Conservation (phyloP, 1,284 basidiomycete genomes). For the Melampsora americana region DNA sequence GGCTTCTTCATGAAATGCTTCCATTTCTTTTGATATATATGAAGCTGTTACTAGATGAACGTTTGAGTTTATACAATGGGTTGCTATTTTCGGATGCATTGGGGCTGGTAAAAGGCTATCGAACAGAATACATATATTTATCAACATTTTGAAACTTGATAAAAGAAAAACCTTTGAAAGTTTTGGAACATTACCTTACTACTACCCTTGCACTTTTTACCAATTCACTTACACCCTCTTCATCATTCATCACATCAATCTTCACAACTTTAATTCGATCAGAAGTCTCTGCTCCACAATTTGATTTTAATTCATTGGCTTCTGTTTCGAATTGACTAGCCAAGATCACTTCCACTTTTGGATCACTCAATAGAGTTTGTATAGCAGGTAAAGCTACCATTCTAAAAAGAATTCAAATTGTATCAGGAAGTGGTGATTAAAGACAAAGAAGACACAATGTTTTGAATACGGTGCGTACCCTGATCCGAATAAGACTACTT, state of each 20-base stretch:
- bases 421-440: not conserved
- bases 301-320: conserved; percentile 70
- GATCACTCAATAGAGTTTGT: conserved; percentile 63
- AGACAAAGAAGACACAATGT: not conserved
- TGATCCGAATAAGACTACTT: conserved; percentile 40
- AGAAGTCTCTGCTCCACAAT: conserved; percentile 62
- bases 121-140: not conserved
- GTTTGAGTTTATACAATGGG: conserved; percentile 68
- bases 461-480: conserved; percentile 10
- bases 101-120: conserved; percentile 72
- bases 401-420: conserved; percentile 71
- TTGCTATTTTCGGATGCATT: conserved; percentile 72
- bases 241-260: conserved; percentile 65
- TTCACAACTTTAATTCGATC: conserved; percentile 62
- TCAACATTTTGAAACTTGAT: not conserved
- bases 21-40: conserved; percentile 81
- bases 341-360: conserved; percentile 53
- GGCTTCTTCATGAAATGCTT: conserved; percentile 68
- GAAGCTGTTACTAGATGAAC: conserved; percentile 88
- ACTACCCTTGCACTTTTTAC: conserved; percentile 65
- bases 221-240: conserved; percentile 60
- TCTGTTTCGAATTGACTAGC: conserved; percentile 47
- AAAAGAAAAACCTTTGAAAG: conserved; percentile 16
- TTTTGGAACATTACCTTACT: conserved; percentile 61
- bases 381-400: conserved; percentile 85